Percentiles rank a stretch among this genome's conserved stretches.
Evolutionary conservation across 352 stramenopile genomes (phyloP).

Genomic region (Phytopythium kandeliae): DNA sequence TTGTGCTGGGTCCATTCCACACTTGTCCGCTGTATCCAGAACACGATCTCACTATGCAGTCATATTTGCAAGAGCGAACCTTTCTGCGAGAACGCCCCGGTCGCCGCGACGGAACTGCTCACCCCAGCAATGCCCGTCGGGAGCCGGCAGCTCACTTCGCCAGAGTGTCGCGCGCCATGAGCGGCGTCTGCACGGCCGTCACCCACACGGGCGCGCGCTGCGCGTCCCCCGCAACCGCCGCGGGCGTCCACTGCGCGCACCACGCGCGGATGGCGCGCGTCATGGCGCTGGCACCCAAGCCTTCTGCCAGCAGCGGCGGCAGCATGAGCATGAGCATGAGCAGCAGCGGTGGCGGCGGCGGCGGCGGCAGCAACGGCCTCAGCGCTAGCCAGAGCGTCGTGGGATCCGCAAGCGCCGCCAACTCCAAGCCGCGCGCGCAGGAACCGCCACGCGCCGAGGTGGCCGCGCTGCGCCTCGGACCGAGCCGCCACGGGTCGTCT

Average conservation of each 20-base stretch:
- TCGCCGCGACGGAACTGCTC: no score
- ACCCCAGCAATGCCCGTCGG: no score
- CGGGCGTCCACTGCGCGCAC: slow-evolving; percentile 56
- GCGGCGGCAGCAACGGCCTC: slow-evolving; percentile 1
- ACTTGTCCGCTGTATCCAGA: no score
- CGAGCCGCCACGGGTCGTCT: not conserved
- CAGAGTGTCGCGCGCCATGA: slow-evolving; percentile 6
- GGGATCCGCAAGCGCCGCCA: not conserved
- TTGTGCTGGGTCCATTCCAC: no score
- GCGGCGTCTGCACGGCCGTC: slow-evolving; percentile 29
- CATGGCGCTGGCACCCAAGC: slow-evolving; percentile 72
- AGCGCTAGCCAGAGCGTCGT: not conserved
- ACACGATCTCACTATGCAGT: no score
- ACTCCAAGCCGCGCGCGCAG: not conserved
- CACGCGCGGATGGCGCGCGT: slow-evolving; percentile 75
- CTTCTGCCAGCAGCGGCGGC: slow-evolving; percentile 5
- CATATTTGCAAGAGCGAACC: no score
- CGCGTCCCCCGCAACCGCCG: slow-evolving; percentile 31
- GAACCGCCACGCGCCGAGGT: slow-evolving; percentile 6
- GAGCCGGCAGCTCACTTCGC: no score
- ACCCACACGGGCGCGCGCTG: slow-evolving; percentile 70
- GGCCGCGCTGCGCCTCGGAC: slow-evolving; percentile 1
- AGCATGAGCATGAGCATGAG: not conserved
- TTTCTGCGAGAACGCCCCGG: no score
- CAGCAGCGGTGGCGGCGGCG: not conserved